These are phyloP conservation scores for Erigeron canadensis DNA, from an alignment of 129 eudicot genomes.

Conservation along the genomic window DNA sequence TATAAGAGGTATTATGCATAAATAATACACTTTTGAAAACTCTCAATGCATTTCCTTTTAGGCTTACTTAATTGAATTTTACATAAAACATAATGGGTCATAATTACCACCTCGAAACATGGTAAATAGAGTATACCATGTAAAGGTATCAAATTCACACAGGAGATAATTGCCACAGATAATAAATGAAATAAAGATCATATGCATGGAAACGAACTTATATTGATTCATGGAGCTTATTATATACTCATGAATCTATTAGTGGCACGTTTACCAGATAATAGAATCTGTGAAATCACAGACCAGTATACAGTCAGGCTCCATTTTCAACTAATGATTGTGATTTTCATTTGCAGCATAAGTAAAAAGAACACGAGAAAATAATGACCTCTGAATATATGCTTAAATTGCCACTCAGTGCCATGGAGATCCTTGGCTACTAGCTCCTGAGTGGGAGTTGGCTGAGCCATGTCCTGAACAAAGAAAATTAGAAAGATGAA, in stretches of 20 bases:
- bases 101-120: too few relatives aligned
- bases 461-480: constrained; percentile 84
- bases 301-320: constrained; percentile 5
- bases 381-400: constrained; percentile 79
- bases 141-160: too few relatives aligned
- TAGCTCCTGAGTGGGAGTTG: constrained; percentile 81
- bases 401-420: constrained; percentile 80
- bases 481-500: neutral
- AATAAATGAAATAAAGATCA: constrained; percentile 1
- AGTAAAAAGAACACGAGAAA: constrained; percentile 3
- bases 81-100: too few relatives aligned
- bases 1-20: too few relatives aligned
- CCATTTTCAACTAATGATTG: neutral
- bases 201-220: neutral
- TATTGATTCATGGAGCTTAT: constrained; percentile 12
- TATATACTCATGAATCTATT: neutral
- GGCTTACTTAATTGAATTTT: too few relatives aligned
- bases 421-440: constrained; percentile 88
- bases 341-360: neutral
- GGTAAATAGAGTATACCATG: too few relatives aligned
- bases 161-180: neutral
- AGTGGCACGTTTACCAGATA: constrained; percentile 3
- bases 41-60: too few relatives aligned
- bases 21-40: too few relatives aligned
- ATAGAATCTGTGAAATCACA: neutral